Evolutionary conservation across 2,329 filamentous ascomycete genomes (phyloP).

Genomic region (Alternaria novae-zelandiae): DNA sequence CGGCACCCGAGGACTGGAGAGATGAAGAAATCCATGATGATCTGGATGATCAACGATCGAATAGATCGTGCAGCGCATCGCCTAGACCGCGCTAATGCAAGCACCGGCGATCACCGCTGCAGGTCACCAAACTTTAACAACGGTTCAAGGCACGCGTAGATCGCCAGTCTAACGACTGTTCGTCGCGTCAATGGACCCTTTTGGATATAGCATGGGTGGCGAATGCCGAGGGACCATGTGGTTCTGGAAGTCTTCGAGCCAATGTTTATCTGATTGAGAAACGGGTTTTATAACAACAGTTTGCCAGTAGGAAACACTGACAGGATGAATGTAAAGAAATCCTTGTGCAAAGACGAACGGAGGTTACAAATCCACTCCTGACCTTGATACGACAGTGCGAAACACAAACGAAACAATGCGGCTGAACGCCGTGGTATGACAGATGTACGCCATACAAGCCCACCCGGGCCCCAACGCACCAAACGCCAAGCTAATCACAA

Average conservation of each 20-base stretch:
- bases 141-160: background rate
- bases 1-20: background rate
- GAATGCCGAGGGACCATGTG: background rate
- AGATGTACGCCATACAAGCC: background rate
- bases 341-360: background rate
- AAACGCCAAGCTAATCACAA: constrained; percentile 2
- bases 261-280: background rate
- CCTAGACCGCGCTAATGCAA: background rate
- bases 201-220: background rate
- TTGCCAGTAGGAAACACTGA: background rate
- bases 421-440: background rate
- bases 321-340: background rate
- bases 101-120: background rate
- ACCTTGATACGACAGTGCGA: background rate
- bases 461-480: background rate
- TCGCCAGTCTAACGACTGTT: background rate
- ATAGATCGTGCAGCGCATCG: background rate
- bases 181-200: background rate
- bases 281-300: background rate
- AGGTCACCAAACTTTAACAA: background rate
- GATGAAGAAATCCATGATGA: background rate
- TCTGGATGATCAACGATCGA: background rate
- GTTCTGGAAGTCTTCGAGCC: background rate
- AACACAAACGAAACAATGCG: constrained; percentile 4
- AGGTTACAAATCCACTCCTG: background rate